Conservation (phyloP, 129 eudicot species). For the Artemisia tridentata region DNA sequence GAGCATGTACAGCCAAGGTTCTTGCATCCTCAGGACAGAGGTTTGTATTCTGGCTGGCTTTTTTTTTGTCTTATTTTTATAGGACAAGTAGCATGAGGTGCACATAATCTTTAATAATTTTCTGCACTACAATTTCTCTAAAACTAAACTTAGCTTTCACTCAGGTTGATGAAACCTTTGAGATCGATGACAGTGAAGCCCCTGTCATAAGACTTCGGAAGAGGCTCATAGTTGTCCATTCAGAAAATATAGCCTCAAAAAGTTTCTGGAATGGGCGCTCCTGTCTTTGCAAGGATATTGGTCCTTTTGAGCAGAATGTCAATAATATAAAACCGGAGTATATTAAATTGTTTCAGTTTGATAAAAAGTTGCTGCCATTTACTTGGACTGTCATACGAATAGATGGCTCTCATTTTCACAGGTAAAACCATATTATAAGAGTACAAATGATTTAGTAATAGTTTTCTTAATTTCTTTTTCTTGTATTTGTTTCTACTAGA, state of each 20-base stretch:
- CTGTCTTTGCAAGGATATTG: slow-evolving; percentile 56
- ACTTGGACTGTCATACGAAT: slow-evolving; percentile 87
- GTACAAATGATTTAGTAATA: not conserved
- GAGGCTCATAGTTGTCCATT: slow-evolving; percentile 49
- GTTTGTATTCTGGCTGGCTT: slow-evolving; percentile 17
- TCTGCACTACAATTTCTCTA: slow-evolving; percentile 3
- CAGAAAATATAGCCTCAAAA: slow-evolving; percentile 62
- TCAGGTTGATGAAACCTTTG: slow-evolving; percentile 60
- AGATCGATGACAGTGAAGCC: slow-evolving; percentile 44
- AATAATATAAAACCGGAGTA: slow-evolving; percentile 61
- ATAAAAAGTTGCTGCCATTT: slow-evolving; percentile 54
- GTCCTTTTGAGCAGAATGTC: slow-evolving; percentile 47
- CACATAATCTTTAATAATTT: not conserved
- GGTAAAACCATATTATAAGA: slow-evolving; percentile 36
- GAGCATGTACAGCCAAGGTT: slow-evolving; percentile 73
- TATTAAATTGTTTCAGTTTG: slow-evolving; percentile 60
- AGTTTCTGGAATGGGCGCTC: slow-evolving; percentile 70
- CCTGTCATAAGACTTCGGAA: slow-evolving; percentile 61
- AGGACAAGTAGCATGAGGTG: not conserved
- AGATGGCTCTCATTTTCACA: slow-evolving; percentile 94
- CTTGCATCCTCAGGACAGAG: slow-evolving; percentile 67
- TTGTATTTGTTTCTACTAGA: slow-evolving; percentile 37
- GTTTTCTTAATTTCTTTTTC: slow-evolving; percentile 1
- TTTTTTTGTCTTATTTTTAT: not conserved
- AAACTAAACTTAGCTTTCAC: slow-evolving; percentile 14